These are phyloP conservation scores for Pseudogymnoascus verrucosus DNA, from an alignment of 2,329 filamentous ascomycete genomes.

Conservation along the genomic window DNA sequence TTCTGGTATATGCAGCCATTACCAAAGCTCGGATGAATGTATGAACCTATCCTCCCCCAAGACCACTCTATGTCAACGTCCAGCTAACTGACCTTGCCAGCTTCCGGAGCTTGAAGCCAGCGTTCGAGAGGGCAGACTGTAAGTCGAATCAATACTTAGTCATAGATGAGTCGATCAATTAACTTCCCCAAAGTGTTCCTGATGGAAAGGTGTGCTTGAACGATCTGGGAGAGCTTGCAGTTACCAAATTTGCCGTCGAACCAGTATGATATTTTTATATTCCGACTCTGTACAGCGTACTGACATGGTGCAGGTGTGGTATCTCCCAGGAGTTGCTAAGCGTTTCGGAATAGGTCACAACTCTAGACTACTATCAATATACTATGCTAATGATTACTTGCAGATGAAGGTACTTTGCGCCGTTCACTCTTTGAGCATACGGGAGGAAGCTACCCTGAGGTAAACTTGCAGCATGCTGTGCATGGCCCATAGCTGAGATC, in stretches of 20 bases:
- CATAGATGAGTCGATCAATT: slow-evolving; percentile 5
- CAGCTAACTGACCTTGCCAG: slow-evolving; percentile 26
- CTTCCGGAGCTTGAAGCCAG: slow-evolving; percentile 90
- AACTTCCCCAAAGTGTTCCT: slow-evolving; percentile 20
- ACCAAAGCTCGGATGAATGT: slow-evolving; percentile 31
- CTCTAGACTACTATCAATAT: not conserved
- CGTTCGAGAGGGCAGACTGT: slow-evolving; percentile 69
- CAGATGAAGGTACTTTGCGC: slow-evolving; percentile 75
- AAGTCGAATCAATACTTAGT: slow-evolving; percentile 20
- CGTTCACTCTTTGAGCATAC: slow-evolving; percentile 90
- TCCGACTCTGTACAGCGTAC: not conserved
- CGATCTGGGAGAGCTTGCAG: slow-evolving; percentile 69
- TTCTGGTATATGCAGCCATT: slow-evolving; percentile 22
- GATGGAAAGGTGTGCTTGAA: slow-evolving; percentile 91
- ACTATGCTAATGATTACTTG: slow-evolving; percentile 24
- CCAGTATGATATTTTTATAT: slow-evolving; percentile 55
- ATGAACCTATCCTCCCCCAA: not conserved
- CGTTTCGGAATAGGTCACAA: slow-evolving; percentile 67
- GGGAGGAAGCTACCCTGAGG: slow-evolving; percentile 87
- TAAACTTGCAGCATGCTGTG: slow-evolving; percentile 26
- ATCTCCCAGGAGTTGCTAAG: slow-evolving; percentile 79
- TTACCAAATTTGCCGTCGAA: slow-evolving; percentile 95
- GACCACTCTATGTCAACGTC: not conserved
- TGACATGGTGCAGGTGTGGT: slow-evolving; percentile 52
- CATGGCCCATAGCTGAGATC: slow-evolving; percentile 13